Conservation (phyloP, 2,329 filamentous ascomycete species). For the Phaeoacremonium minimum region DNA sequence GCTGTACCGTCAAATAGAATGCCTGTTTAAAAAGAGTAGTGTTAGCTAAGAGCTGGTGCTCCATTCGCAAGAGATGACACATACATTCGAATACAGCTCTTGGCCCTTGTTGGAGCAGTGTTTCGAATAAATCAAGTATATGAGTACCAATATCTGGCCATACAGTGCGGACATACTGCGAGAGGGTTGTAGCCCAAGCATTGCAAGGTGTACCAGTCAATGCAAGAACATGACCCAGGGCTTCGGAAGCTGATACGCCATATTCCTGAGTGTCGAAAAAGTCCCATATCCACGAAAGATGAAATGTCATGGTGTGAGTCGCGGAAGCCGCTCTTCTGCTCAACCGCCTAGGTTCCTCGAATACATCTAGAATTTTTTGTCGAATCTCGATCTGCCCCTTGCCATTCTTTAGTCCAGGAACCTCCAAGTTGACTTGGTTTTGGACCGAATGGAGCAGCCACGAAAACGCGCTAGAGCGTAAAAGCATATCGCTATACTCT, state of each 20-base stretch:
- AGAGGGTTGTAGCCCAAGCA: not conserved
- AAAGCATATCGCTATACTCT: slow-evolving; percentile 1
- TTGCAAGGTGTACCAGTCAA: slow-evolving; percentile 2
- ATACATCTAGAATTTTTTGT: not conserved
- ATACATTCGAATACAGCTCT: not conserved
- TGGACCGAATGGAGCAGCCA: not conserved
- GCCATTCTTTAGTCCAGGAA: not conserved
- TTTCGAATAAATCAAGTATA: not conserved
- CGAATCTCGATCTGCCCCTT: not conserved
- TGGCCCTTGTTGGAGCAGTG: not conserved
- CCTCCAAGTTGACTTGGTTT: not conserved
- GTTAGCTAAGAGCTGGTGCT: not conserved
- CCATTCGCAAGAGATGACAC: not conserved
- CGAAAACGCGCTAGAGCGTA: slow-evolving; percentile 1
- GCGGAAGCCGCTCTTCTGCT: not conserved
- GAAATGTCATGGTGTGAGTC: not conserved
- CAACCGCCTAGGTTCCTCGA: not conserved
- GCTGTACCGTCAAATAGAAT: too few species aligned
- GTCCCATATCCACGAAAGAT: not conserved
- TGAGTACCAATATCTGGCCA: slow-evolving; percentile 2
- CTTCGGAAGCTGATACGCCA: not conserved
- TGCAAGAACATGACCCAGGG: not conserved
- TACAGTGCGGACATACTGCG: not conserved
- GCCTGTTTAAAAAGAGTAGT: too few species aligned
- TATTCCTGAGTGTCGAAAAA: slow-evolving; percentile 2